These are phyloP conservation scores for Melastoma malabathricum DNA, from an alignment of 345 rosid genomes.

Conservation along the genomic window DNA sequence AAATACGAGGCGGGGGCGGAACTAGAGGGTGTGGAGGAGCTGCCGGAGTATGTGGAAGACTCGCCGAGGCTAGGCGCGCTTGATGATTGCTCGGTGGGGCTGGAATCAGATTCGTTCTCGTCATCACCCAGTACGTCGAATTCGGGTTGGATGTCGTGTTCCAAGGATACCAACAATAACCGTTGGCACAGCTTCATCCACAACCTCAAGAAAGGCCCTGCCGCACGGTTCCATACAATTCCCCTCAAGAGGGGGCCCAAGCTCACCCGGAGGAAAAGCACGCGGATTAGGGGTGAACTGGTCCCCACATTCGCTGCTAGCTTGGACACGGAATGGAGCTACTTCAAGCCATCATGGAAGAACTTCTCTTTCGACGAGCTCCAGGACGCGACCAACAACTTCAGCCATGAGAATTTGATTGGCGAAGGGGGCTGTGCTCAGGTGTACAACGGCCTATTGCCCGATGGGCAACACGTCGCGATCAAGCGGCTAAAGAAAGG, in stretches of 20 bases:
- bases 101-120: constrained; percentile 17
- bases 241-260: constrained; percentile 36
- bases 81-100: constrained; percentile 19
- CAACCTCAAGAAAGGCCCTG: constrained; percentile 45
- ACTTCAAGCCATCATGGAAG: constrained; percentile 65
- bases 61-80: constrained; percentile 10
- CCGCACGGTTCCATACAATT: constrained; percentile 30
- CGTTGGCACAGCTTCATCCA: constrained; percentile 47
- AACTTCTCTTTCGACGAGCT: constrained; percentile 58
- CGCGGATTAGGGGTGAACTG: constrained; percentile 38
- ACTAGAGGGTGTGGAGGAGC: too few relatives aligned
- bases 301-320: too few relatives aligned
- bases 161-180: constrained; percentile 3
- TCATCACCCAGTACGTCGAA: constrained; percentile 48
- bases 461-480: constrained; percentile 51
- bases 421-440: constrained; percentile 93
- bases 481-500: constrained; percentile 69
- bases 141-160: constrained; percentile 18
- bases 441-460: constrained; percentile 68
- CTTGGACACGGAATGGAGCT: constrained; percentile 35
- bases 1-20: constrained; percentile 10
- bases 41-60: not conserved
- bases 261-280: constrained; percentile 57
- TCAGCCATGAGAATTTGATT: constrained; percentile 59
- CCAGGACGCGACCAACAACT: constrained; percentile 52